Conservation (phyloP, 306 rosid genomes). For the Canavalia gladiata region DNA sequence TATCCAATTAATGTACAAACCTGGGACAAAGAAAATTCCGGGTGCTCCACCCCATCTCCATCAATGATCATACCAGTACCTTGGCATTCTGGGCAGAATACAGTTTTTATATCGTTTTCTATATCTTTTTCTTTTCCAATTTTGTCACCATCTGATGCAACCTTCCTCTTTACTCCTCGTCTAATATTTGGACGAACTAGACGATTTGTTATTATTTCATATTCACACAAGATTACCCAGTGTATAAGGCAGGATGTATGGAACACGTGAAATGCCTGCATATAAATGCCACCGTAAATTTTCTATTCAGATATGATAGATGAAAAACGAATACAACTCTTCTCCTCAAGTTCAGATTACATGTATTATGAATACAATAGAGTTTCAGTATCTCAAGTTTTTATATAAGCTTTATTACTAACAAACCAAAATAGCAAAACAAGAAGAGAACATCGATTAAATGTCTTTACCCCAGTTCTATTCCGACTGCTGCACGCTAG, state of each 20-base stretch:
- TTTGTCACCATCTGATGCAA: conserved; percentile 52
- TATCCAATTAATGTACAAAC: conserved; percentile 51
- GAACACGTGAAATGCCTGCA: conserved; percentile 89
- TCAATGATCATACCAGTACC: conserved; percentile 72
- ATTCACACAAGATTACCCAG: conserved; percentile 87
- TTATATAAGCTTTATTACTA: conserved; percentile 9
- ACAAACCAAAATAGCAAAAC: conserved; percentile 17
- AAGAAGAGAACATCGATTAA: conserved; percentile 26
- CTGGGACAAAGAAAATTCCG: conserved; percentile 63
- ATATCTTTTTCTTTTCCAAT: conserved; percentile 54
- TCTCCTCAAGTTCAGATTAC: conserved; percentile 3
- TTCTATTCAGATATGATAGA: background rate
- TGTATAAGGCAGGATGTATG: conserved; percentile 85
- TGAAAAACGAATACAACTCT: conserved; percentile 30
- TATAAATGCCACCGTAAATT: conserved; percentile 26
- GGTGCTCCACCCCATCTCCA: conserved; percentile 66
- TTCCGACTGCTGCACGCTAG: conserved; percentile 90
- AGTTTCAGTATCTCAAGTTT: conserved; percentile 27
- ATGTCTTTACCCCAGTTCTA: conserved; percentile 73
- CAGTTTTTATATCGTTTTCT: conserved; percentile 51
- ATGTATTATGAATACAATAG: background rate
- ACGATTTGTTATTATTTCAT: conserved; percentile 62
- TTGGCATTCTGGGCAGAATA: conserved; percentile 95
- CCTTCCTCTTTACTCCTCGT: conserved; percentile 65
- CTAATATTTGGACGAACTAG: conserved; percentile 56